Evolutionary conservation across 441 rosid species (phyloP), one percentile per base, ranked within the genome.

Genomic region (Erodium trifolium): DNA sequence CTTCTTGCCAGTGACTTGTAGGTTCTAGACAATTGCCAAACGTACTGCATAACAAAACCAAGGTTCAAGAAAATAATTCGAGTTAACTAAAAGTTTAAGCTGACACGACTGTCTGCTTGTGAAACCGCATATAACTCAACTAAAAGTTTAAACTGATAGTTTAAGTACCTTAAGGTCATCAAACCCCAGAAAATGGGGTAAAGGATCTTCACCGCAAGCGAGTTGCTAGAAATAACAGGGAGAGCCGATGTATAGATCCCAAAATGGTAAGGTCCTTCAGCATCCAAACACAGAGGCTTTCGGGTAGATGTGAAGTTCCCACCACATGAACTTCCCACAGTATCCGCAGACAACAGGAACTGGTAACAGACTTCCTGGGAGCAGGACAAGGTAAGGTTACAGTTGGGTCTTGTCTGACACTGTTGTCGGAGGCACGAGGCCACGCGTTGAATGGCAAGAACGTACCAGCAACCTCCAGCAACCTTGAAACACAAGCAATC

Each of bases 381-480:
- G 79, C 91, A 86, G n/a, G 91, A 81, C 64, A 85, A 51, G 45
- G 82, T 76, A 43, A 86, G 86, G 13, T 81, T 71, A 60, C 91
- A 86, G 13, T 64, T 77, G 0, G 63, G 23, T 2, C 34, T 74
- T 5, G 75, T 76, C 12, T 71, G 73, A 3, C 91, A 86, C 19
- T 80, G 84, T 35, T 82, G 81, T 67, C 72, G 76, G n/a, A 88
- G 83, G 70, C 94, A 88, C 0, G 78, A 73, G 27, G 84, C 88
- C 0, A 78, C 87, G 0, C 88, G 78, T 35, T 85, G 91, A 29
- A 80, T 86, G 0, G 89, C 88, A 3, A 88, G 88, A 27, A 86
- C 86, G 62, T 88, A 88, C 94, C 94, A 88, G 62, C 89, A 88
- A 37, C 94, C 94, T 68, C 94, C 94, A 1, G 89, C 87, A 29